Conservation (phyloP, 2,329 filamentous ascomycete species). For the Fusarium humuli region DNA sequence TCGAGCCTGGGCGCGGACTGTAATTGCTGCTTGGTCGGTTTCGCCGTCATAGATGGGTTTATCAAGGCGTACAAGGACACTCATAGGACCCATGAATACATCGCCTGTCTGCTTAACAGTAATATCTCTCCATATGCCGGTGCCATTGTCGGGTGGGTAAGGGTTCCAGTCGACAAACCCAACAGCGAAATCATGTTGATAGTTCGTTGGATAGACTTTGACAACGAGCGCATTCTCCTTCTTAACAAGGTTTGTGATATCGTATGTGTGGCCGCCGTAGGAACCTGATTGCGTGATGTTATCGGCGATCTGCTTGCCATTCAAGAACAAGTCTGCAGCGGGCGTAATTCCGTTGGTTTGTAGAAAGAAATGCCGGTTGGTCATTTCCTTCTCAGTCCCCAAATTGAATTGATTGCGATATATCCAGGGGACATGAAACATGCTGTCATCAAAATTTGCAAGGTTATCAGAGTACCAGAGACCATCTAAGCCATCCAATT, state of each 20-base stretch:
- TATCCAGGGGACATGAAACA: background rate
- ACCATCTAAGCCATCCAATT: background rate
- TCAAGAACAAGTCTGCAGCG: constrained; percentile 1
- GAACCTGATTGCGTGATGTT: constrained; percentile 1
- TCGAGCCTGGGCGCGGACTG: background rate
- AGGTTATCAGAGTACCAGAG: constrained; percentile 6
- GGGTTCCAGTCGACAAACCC: constrained; percentile 6
- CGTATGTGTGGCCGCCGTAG: background rate
- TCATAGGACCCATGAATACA: background rate
- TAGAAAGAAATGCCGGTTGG: background rate
- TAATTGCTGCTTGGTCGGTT: background rate
- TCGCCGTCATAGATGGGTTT: background rate
- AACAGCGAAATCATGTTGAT: background rate
- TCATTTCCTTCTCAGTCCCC: no score
- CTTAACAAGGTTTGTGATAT: background rate
- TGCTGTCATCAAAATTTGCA: background rate
- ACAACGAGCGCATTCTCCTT: background rate
- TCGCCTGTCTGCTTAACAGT: background rate
- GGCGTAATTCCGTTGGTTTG: constrained; percentile 1
- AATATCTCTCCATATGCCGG: background rate
- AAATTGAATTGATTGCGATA: background rate
- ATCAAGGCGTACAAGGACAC: background rate
- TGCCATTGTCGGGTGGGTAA: background rate
- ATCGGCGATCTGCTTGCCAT: background rate
- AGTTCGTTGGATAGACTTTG: background rate